Evolutionary conservation across 352 stramenopile species (phyloP).

Genomic region (Phytophthora nicotianae): DNA sequence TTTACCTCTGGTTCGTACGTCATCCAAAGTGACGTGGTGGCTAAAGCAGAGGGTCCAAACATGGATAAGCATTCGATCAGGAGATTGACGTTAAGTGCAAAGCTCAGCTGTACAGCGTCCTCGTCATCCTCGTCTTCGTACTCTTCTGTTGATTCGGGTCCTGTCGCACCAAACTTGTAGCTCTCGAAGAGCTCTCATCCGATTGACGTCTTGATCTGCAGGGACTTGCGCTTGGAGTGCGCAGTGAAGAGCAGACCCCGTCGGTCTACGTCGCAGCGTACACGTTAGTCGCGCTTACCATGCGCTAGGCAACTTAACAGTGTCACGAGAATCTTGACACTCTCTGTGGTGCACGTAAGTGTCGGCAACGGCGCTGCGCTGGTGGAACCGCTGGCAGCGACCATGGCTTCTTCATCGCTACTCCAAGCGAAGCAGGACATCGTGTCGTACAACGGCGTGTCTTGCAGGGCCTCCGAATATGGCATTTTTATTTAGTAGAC

Average conservation of each 20-base stretch:
- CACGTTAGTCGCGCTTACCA: slow-evolving; percentile 78
- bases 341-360: slow-evolving; percentile 65
- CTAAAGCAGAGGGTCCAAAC: slow-evolving; percentile 66
- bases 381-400: not conserved
- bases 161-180: slow-evolving; percentile 46
- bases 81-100: slow-evolving; percentile 72
- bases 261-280: slow-evolving; percentile 76
- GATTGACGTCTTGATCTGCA: slow-evolving; percentile 88
- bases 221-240: slow-evolving; percentile 85
- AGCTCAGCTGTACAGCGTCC: slow-evolving; percentile 58
- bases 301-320: slow-evolving; percentile 68
- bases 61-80: slow-evolving; percentile 85
- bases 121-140: slow-evolving; percentile 29
- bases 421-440: too few species aligned
- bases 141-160: slow-evolving; percentile 18
- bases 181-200: slow-evolving; percentile 77
- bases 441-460: too few species aligned
- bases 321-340: slow-evolving; percentile 77
- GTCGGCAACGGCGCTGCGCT: slow-evolving; percentile 31
- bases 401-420: slow-evolving; percentile 31
- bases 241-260: slow-evolving; percentile 73
- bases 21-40: slow-evolving; percentile 78
- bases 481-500: too few species aligned
- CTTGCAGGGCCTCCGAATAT: too few species aligned
- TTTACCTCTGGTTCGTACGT: slow-evolving; percentile 65